Evolutionary conservation across 2,329 filamentous ascomycete species (phyloP), one percentile per base, ranked within the genome.

Genomic region (Neonectria ditissima): DNA sequence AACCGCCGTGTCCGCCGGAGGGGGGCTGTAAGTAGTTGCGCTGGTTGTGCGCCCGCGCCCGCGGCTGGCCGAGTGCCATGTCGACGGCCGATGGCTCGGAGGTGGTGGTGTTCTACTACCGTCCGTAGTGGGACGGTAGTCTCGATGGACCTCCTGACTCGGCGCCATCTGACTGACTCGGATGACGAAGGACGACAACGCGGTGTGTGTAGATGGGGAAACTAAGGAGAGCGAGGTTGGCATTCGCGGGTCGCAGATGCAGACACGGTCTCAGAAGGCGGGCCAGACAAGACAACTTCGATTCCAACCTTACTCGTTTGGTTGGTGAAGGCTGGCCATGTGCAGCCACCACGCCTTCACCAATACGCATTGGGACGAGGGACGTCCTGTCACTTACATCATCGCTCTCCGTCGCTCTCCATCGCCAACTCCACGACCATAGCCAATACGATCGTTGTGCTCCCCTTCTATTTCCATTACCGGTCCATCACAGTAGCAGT

Each of bases 151-250:
- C 68, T 69, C 68, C 70, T 73, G 70, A 73, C 70, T 73, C 67
- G 67, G 59, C 56, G 62, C 67, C 71, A 73, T 70, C 62, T 73
- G 70, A 73, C 71, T 70, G 71, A 73, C 66, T 73, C 70, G 70
- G 66, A 73, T 73, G 71, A 72, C 69, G 70, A 72, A 59, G 66
- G 54, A 60, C 41, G 57, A 55, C 18, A 55, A 65, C 62, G 59
- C 59, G 59, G 68, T 72, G 68, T 62, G 62, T 69, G 62, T 54
- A 55, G 63, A 58, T 54, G 58, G 48, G 60, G 43, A 14, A 37
- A 45, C 59, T 59, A 65, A 56, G 55, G 50, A 41, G 52, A 60
- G 44, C 57, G 50, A 48, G 62, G 59, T 43, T 57, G 47, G 48
- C 52, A 57, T 53, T 57, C 14, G 54, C 45, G 48, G 39, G 50